Evolutionary conservation across 2,329 filamentous ascomycete species (phyloP), one percentile per base, ranked within the genome.

Genomic region (Macrophomina pseudophaseolina): DNA sequence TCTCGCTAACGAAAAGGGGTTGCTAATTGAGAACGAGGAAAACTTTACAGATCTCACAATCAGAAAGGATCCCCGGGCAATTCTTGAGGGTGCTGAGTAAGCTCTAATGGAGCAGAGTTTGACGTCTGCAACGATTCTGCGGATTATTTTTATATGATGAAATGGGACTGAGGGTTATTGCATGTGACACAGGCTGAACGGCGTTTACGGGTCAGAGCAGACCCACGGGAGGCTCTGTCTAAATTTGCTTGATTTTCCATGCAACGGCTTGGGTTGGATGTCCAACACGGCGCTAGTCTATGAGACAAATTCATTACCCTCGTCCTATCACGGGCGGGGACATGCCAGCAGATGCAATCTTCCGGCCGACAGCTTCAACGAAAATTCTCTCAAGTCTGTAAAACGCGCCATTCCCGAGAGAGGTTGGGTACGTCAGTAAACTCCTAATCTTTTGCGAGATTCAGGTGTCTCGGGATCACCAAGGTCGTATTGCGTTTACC

Each of bases 1-100:
- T 79, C 77, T 97, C 73, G 94, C 94, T 68, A 97, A 97, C 79
- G 94, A 97, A 76, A 94, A 96, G 81, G 94, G 94, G 0, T 82
- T 97, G 46, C 84, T 91, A 30, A 91, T 97, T 69, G 86, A 91
- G 70, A 89, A 88, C 65, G 81, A 86, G 51, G 82, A 85, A 40
- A 79, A 76, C 9, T 83, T 82, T 69, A 77, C 79, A 62, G 82
- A 86, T 67, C 71, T 86, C 70, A 80, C 73, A 1, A 84, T 86
- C 28, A 73, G 79, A 59, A 80, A 77, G 67, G 84, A 86, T 69
- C 58, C 58, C 11, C 33, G 44, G 11, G 58, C 58, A 30, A 49
- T 62, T 9, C 42, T 48, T 16, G 58, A 62, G 14, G 58, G 58
- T 14, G 18, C 9, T n/a, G 58, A 49, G 42, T 62, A 38, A 62